Conservation (phyloP, 148 eudicot genomes). For the Mesembryanthemum crystallinum region DNA sequence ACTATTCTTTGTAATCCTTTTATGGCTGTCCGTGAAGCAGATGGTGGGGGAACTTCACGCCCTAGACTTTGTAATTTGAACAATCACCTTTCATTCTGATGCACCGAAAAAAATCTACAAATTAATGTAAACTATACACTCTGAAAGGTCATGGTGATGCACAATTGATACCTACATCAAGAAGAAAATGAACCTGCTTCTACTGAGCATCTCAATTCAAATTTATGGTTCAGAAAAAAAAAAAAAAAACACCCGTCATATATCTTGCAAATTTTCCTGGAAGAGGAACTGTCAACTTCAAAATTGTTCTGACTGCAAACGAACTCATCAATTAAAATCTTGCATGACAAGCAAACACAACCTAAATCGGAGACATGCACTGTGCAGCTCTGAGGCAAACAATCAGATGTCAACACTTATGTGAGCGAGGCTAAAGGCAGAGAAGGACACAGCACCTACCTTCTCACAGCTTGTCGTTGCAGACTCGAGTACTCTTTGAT, state of each 20-base stretch:
- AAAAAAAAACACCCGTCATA: no score
- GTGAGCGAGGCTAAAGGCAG: not conserved
- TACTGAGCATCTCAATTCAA: not conserved
- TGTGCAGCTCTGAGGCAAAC: not conserved
- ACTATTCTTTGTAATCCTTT: no score
- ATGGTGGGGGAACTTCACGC: no score
- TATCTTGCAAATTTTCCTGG: not conserved
- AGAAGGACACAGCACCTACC: constrained; percentile 37
- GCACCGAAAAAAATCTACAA: no score
- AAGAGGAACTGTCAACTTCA: not conserved
- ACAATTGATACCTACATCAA: not conserved
- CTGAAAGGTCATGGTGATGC: not conserved
- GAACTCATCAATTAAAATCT: not conserved
- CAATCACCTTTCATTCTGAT: no score
- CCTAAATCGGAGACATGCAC: not conserved
- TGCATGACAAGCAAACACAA: not conserved
- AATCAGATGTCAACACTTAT: not conserved
- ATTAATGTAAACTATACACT: no score
- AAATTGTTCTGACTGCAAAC: not conserved
- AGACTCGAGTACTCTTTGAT: constrained; percentile 81
- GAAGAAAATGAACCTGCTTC: not conserved
- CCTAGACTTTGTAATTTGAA: no score
- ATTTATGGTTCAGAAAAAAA: not conserved
- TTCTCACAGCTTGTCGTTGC: constrained; percentile 77
- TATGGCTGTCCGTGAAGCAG: no score